Percentiles rank a stretch among this genome's conserved stretches.
Evolutionary conservation across 106 monocot genomes (phyloP).

Genomic region (Xerophyta viscosa): DNA sequence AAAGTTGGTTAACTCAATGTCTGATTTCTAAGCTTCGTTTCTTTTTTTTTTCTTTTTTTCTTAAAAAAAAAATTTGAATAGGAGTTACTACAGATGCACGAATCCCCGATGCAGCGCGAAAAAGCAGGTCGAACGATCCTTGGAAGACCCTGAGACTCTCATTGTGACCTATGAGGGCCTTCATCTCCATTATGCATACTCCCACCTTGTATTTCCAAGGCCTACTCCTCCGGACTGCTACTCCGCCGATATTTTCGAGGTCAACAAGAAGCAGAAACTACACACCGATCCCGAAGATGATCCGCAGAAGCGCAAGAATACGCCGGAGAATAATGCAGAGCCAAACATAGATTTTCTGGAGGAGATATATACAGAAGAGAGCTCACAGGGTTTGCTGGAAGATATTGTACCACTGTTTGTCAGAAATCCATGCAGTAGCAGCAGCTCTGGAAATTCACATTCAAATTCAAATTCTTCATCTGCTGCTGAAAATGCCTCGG

Average conservation of each 20-base stretch:
- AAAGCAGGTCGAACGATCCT: slow-evolving; percentile 83
- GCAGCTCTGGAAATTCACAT: too few relatives aligned
- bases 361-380: neutral
- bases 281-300: neutral
- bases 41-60: too few relatives aligned
- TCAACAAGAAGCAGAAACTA: slow-evolving; percentile 30
- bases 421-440: slow-evolving; percentile 44
- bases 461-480: too few relatives aligned
- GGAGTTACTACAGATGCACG: slow-evolving; percentile 99
- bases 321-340: too few relatives aligned
- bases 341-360: neutral
- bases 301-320: too few relatives aligned
- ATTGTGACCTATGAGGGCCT: slow-evolving; percentile 85
- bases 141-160: slow-evolving; percentile 70
- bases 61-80: too few relatives aligned
- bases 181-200: slow-evolving; percentile 84
- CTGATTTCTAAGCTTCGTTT: neutral
- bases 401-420: slow-evolving; percentile 81
- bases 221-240: slow-evolving; percentile 11
- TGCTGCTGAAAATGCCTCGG: slow-evolving; percentile 11
- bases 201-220: slow-evolving; percentile 46
- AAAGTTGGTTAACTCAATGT: too few relatives aligned
- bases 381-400: slow-evolving; percentile 72
- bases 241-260: slow-evolving; percentile 1
- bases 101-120: slow-evolving; percentile 92